Evolutionary conservation across 768 basidiomycete species (phyloP).

Genomic region (Lactarius hengduanensis): DNA sequence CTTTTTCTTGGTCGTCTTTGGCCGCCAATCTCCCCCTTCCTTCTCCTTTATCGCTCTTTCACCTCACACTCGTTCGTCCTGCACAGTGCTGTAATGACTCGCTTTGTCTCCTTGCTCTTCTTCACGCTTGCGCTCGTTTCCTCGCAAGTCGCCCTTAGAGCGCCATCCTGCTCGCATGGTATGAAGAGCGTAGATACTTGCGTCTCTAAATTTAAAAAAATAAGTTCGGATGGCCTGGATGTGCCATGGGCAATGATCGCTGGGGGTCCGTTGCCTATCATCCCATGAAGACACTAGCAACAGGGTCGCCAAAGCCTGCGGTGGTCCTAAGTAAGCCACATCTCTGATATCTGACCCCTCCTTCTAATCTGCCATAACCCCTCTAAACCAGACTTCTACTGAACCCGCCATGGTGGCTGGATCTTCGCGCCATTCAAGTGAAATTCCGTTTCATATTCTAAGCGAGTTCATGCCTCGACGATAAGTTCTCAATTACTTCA

Average conservation of each 20-base stretch:
- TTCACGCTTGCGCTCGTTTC: constrained; percentile 28
- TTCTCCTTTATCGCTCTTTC: constrained; percentile 28
- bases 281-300: constrained; percentile 38
- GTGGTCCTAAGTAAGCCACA: constrained; percentile 29
- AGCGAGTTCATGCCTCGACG: no score
- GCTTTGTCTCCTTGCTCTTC: constrained; percentile 34
- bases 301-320: constrained; percentile 46
- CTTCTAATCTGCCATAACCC: background rate
- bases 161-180: constrained; percentile 13
- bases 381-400: background rate
- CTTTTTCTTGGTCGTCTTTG: constrained; percentile 32
- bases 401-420: background rate
- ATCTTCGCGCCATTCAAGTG: background rate
- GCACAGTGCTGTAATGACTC: constrained; percentile 28
- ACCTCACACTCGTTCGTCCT: constrained; percentile 26
- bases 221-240: constrained; percentile 38
- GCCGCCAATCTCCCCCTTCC: constrained; percentile 1
- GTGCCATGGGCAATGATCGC: constrained; percentile 49
- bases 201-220: constrained; percentile 20
- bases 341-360: background rate
- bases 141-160: constrained; percentile 14
- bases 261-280: constrained; percentile 54
- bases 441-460: no score
- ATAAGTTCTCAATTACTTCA: no score
- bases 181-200: constrained; percentile 8